Evolutionary conservation across 352 stramenopile genomes (phyloP), one percentile per base, ranked within the genome.

Genomic region (Phytophthora pini): DNA sequence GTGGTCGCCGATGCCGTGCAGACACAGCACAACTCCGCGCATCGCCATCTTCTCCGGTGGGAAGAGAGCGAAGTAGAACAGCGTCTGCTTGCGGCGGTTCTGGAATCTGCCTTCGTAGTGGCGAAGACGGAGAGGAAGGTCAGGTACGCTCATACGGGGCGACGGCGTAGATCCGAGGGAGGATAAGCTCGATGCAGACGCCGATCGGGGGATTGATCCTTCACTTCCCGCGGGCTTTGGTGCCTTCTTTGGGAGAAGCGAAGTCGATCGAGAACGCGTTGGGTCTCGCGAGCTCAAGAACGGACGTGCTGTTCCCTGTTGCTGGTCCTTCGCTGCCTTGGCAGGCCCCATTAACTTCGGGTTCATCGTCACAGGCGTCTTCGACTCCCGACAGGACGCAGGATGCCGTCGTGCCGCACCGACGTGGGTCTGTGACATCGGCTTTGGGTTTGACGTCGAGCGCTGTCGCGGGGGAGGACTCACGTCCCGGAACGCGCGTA

Each of bases 1-100:
- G 59, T 85, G 78, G 48, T 84, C 76, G 12, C 67, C 63, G 50
- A 84, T 70, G 15, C 78, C 76, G 55, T 87, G 78, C 20, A 87
- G 43, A 58, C 65, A 80, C 29, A 87, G 20, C 26, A 85, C 59
- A 32, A 85, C 65, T 24, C 65, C 79, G 29, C 79, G 79, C 59
- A 85, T 44, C 32, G 63, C 27, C 41, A 56, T 57, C n/a, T 65
- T 54, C 17, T 68, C 45, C 0, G 58, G 45, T 13, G 74, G 76
- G 52, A 83, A 84, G 29, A 85, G 64, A 17, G 63, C 55, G 26
- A 79, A 73, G 61, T 82, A 82, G 39, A 71, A 82, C 36, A 87
- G 62, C 11, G 58, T 63, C 56, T 83, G 72, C 9, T 51, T 69
- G 15, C 79, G 74, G 52, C 51, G 29, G 49, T 85, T 87, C n/a